These are phyloP conservation scores for Suillus cothurnatus DNA, from an alignment of 768 basidiomycete genomes.

Conservation along the genomic window DNA sequence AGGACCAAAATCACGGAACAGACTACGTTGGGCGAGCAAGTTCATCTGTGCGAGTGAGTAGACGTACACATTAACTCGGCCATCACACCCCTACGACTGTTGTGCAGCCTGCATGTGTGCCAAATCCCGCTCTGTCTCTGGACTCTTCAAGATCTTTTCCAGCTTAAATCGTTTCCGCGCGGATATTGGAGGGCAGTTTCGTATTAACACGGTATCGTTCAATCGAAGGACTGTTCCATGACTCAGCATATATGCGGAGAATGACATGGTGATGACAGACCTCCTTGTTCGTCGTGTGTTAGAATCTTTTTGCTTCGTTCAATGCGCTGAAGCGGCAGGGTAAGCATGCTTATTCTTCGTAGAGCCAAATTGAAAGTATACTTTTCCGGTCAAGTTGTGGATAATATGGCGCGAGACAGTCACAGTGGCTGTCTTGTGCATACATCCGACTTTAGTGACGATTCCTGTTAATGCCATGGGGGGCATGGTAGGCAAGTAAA, in stretches of 20 bases:
- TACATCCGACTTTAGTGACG: conserved; percentile 80
- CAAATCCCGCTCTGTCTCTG: conserved; percentile 59
- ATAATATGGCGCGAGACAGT: conserved; percentile 73
- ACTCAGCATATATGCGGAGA: conserved; percentile 11
- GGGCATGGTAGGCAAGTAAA: conserved; percentile 51
- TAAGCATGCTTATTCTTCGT: conserved; percentile 4
- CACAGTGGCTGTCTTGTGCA: conserved; percentile 86
- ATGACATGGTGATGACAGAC: conserved; percentile 43
- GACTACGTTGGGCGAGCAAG: not conserved
- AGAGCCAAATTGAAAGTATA: conserved; percentile 32
- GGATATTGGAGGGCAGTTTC: conserved; percentile 81
- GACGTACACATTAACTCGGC: not conserved
- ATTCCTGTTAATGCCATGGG: conserved; percentile 75
- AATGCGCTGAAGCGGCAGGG: conserved; percentile 51
- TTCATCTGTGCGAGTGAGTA: not conserved
- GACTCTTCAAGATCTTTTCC: conserved; percentile 67
- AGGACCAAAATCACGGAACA: not conserved
- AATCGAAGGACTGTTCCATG: conserved; percentile 54
- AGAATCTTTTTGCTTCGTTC: conserved; percentile 78
- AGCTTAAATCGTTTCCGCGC: conserved; percentile 77
- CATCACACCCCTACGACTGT: not conserved
- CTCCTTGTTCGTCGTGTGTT: conserved; percentile 70
- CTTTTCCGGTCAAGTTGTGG: conserved; percentile 80
- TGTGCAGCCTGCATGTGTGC: conserved; percentile 19
- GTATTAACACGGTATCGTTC: conserved; percentile 75